Base-by-base conservation (phyloP, 306 rosid genomes). In the Corylus americana region DNA sequence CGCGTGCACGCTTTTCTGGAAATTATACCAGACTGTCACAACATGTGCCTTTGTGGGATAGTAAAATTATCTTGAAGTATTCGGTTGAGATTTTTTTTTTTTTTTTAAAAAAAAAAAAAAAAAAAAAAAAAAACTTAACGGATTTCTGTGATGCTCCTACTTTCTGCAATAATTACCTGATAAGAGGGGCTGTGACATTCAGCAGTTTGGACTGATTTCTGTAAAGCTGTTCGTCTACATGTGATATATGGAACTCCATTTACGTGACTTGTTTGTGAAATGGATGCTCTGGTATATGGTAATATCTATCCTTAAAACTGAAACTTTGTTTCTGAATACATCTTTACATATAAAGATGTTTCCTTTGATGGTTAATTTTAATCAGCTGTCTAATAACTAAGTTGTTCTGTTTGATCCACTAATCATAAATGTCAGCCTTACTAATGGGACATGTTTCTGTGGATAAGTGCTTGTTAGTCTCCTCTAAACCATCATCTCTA, bases 401-500 rank as follows among this genome's bases (percentile, higher is more conserved):
- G 74, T 45, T 22, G 35, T 71, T 45, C 59, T 71, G 42, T 71
- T 71, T 50, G 20, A 50, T 64, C 2, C 14, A 16, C 25, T 7
- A 35, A 14, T 64, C 44, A 71, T 10, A 37, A 49, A 22, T 64
- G 75, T 22, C 58, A 57, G 72, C 75, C 8, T 39, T 73, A 14
- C 75, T 48, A 51, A 22, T 16, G 66, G 35, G 64, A 71, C 45
- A 18, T 59, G 55, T 11, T 54, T 76, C 66, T 61, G 75, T 71
- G 74, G 81, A 79, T 66, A 18, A 14, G 17, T 39, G 55, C 85
- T 71, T 75, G 31, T 50, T 69, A 29, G 58, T 74, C 61, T 63
- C 44, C 35, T 59, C 72, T 80, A 55, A 80, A 67, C 77, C 79
- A 7, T 81, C 84, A 54, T 84, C 22, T 72, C 62, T 50, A 70